phyloP scores from a whole-genome alignment of 179 eudicot genomes.

The Camellia oleifera region DNA sequence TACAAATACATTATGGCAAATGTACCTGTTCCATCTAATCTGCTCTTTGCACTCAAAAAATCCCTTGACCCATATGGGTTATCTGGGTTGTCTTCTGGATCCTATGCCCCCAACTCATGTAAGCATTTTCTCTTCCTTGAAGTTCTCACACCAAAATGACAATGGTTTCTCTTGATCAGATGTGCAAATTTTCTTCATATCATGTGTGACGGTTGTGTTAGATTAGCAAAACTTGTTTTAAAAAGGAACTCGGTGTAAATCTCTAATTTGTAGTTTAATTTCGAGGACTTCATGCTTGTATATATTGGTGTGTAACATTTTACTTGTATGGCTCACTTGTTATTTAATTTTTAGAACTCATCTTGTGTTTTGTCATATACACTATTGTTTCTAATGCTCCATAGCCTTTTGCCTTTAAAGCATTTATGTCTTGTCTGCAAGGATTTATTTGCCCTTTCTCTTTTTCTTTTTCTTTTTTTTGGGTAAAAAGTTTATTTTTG shows the following conservation, averaged over 20 bases:
- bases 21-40: slow-evolving; percentile 65
- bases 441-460: neutral
- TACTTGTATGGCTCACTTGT: neutral
- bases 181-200: neutral
- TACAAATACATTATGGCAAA: slow-evolving; percentile 64
- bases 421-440: neutral
- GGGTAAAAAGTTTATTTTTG: neutral
- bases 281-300: neutral
- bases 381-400: neutral
- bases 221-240: neutral
- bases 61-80: slow-evolving; percentile 50
- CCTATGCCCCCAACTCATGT: slow-evolving; percentile 51
- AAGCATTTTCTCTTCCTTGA: slow-evolving; percentile 24
- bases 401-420: neutral
- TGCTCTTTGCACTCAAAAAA: slow-evolving; percentile 54
- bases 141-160: neutral
- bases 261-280: neutral
- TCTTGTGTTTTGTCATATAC: neutral
- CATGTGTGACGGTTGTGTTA: neutral
- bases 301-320: neutral
- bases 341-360: neutral
- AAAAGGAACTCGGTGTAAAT: neutral
- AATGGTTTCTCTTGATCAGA: slow-evolving; percentile 1
- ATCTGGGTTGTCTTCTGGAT: slow-evolving; percentile 35
- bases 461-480: neutral